phyloP scores from a whole-genome alignment of 495 filamentous ascomycete species.

The Evansstolkia leycettana region DNA sequence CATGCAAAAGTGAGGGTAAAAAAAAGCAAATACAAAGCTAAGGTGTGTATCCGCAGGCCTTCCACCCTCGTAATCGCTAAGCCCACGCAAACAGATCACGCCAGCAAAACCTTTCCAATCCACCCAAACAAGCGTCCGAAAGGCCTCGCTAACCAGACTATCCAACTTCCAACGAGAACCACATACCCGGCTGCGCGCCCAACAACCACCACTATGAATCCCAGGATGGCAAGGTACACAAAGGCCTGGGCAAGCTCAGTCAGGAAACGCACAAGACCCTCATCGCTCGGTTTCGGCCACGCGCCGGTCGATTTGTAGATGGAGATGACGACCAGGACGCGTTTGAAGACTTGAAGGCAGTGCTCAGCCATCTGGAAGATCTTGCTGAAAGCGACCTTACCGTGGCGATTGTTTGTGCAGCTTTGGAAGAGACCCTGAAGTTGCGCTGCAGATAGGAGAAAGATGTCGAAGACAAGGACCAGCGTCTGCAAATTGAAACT shows the following conservation, averaged over 20 bases:
- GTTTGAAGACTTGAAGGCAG: conserved; percentile 22
- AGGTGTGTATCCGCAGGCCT: too few species aligned
- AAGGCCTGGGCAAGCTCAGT: conserved; percentile 24
- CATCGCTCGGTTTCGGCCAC: conserved; percentile 21
- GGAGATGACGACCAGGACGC: conserved; percentile 14
- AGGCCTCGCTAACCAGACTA: conserved; percentile 29
- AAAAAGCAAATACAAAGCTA: conserved; percentile 1
- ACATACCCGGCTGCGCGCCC: conserved; percentile 22
- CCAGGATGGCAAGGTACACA: conserved; percentile 25
- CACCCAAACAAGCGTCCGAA: conserved; percentile 24
- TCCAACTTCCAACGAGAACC: conserved; percentile 26
- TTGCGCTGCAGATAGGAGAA: conserved; percentile 18
- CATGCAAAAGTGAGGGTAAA: background rate
- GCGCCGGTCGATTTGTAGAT: conserved; percentile 22
- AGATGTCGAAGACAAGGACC: conserved; percentile 19
- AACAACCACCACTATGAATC: conserved; percentile 19
- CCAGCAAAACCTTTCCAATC: conserved; percentile 16
- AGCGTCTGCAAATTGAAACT: conserved; percentile 12
- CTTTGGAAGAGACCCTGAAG: conserved; percentile 14
- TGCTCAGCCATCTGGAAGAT: conserved; percentile 25
- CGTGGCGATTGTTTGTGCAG: conserved; percentile 14
- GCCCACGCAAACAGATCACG: conserved; percentile 1
- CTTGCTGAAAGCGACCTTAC: conserved; percentile 16
- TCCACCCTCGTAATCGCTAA: background rate
- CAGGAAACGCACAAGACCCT: conserved; percentile 18